Evolutionary conservation across 2,329 filamentous ascomycete species (phyloP).

Genomic region (Apiospora kogelbergensis): DNA sequence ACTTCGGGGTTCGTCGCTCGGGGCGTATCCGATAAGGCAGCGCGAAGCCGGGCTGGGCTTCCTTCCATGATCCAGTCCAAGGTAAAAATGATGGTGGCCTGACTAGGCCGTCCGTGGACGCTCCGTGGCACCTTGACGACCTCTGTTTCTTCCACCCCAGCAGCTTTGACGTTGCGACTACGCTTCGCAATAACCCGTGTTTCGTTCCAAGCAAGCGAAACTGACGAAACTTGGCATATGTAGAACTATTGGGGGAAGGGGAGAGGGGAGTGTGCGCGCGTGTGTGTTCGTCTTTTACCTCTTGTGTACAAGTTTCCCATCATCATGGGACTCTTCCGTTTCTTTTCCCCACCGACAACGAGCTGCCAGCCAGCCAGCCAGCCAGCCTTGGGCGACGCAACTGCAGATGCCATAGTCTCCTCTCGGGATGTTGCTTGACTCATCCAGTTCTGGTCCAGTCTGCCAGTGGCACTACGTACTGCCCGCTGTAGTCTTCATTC

Average conservation of each 20-base stretch:
- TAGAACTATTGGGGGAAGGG: neutral
- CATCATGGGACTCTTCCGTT: neutral
- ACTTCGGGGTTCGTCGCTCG: neutral
- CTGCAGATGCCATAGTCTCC: neutral
- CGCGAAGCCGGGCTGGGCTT: neutral
- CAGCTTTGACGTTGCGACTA: slow-evolving; percentile 1
- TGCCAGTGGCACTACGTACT: neutral
- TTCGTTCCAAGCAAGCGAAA: slow-evolving; percentile 3
- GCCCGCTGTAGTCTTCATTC: neutral
- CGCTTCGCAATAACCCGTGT: neutral
- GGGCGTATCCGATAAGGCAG: neutral
- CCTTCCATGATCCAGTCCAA: neutral
- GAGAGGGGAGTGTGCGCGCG: neutral
- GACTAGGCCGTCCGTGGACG: neutral
- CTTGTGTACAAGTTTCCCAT: neutral
- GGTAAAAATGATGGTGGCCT: neutral
- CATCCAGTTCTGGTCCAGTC: too few species aligned
- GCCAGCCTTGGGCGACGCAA: neutral
- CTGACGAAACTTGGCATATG: neutral
- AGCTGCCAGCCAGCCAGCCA: neutral
- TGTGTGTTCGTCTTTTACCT: slow-evolving; percentile 1
- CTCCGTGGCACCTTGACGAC: neutral
- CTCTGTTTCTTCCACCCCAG: neutral
- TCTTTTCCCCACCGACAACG: neutral
- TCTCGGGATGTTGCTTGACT: neutral